phyloP scores from a whole-genome alignment of 768 basidiomycete species.

The Rhodocollybia butyracea region DNA sequence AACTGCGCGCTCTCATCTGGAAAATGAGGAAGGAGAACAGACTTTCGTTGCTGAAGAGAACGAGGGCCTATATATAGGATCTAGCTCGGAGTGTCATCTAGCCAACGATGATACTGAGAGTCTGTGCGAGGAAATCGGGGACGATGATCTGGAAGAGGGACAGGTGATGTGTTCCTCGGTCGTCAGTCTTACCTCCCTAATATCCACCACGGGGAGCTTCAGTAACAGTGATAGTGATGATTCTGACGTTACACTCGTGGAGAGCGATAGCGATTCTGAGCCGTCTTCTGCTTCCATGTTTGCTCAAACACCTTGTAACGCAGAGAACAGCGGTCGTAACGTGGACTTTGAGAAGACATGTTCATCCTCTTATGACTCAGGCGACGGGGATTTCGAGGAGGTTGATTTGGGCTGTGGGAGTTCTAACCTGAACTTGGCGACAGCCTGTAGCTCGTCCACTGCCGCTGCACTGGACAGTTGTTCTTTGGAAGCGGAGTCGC shows the following conservation, averaged over 20 bases:
- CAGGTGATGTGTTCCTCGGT: constrained; percentile 20
- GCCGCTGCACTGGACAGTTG: not conserved
- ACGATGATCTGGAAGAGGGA: constrained; percentile 20
- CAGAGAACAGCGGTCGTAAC: not conserved
- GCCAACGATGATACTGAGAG: not conserved
- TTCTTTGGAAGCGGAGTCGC: not conserved
- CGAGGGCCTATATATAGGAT: not conserved
- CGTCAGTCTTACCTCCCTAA: constrained; percentile 31
- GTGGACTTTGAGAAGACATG: constrained; percentile 1
- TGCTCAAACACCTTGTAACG: not conserved
- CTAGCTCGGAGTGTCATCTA: not conserved
- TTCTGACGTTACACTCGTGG: constrained; percentile 57
- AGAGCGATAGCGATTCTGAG: constrained; percentile 41
- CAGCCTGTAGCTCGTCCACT: not conserved
- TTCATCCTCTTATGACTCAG: not conserved
- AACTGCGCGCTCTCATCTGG: constrained; percentile 10
- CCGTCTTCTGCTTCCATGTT: not conserved
- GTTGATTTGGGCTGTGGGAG: not conserved
- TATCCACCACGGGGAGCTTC: constrained; percentile 19
- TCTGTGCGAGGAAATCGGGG: not conserved
- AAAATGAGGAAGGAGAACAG: not conserved
- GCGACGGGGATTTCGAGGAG: not conserved
- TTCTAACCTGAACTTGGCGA: not conserved
- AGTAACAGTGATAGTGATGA: constrained; percentile 40
- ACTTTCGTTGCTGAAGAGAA: not conserved